These are phyloP conservation scores for Wickerhamiella spandovensis DNA, from an alignment of 805 yeast species.

Conservation along the genomic window DNA sequence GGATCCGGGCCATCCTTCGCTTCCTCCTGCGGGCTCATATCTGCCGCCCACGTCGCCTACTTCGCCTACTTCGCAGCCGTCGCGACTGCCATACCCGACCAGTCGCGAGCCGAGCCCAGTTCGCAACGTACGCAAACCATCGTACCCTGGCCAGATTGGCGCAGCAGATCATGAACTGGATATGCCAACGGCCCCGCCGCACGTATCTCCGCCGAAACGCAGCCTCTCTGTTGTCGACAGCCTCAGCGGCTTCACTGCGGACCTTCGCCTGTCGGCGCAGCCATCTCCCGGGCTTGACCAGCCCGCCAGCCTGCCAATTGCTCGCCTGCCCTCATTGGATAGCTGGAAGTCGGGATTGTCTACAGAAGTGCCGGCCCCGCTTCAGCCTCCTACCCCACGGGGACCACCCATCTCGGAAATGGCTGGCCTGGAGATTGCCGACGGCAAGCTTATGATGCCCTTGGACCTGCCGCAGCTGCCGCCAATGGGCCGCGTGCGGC, in stretches of 20 bases:
- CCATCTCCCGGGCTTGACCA: background rate
- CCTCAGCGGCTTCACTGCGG: background rate
- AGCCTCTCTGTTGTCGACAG: background rate
- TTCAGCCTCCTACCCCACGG: constrained; percentile 10
- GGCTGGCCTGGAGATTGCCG: constrained; percentile 8
- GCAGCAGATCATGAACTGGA: background rate
- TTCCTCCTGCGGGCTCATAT: background rate
- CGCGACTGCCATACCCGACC: background rate
- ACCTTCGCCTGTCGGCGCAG: background rate
- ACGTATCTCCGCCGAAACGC: background rate
- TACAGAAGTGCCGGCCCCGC: constrained; percentile 10
- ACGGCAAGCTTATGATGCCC: constrained; percentile 9
- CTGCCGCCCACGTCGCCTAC: background rate
- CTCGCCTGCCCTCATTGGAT: background rate
- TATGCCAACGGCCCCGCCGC: background rate
- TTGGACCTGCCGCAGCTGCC: constrained; percentile 16
- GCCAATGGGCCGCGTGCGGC: constrained; percentile 12
- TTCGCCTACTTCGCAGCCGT: background rate
- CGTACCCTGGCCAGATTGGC: background rate
- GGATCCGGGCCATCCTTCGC: background rate
- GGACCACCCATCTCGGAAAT: constrained; percentile 16
- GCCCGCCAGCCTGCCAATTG: background rate
- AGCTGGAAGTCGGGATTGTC: constrained; percentile 1
- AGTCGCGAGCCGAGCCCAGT: background rate
- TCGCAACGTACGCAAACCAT: background rate